phyloP scores from a whole-genome alignment of 2,329 filamentous ascomycete species.

The Periconia macrospinosa region DNA sequence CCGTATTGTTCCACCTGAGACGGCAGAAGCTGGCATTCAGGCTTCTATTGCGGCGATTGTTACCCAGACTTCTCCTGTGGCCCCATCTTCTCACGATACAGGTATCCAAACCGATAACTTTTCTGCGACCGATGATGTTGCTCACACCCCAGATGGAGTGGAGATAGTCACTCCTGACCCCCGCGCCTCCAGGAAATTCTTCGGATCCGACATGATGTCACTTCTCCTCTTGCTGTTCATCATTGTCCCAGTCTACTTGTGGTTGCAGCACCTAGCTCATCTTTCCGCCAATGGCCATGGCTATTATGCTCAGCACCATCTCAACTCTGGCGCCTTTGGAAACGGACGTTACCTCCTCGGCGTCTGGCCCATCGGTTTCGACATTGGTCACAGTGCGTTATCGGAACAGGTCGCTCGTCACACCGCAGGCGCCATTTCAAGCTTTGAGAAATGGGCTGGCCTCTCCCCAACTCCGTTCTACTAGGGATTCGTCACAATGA shows the following conservation, averaged over 20 bases:
- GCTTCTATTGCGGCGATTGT: neutral
- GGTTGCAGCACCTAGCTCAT: constrained; percentile 11
- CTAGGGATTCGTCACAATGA: constrained; percentile 52
- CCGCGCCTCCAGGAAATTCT: neutral
- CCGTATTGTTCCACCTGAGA: neutral
- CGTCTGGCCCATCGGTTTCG: constrained; percentile 18
- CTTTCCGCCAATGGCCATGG: constrained; percentile 14
- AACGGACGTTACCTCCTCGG: constrained; percentile 23
- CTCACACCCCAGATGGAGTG: constrained; percentile 4
- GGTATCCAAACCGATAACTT: constrained; percentile 5
- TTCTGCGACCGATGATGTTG: constrained; percentile 1
- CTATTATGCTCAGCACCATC: neutral
- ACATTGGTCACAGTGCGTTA: constrained; percentile 14
- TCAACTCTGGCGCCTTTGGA: constrained; percentile 15
- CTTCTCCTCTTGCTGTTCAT: constrained; percentile 7
- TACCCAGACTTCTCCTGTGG: neutral
- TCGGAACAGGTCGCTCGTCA: constrained; percentile 13
- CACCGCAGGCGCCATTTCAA: constrained; percentile 9
- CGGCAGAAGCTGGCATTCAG: neutral
- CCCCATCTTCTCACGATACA: no score
- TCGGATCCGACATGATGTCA: neutral
- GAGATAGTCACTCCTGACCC: constrained; percentile 2
- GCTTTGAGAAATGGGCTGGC: constrained; percentile 17
- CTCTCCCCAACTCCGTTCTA: constrained; percentile 11
- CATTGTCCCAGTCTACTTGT: constrained; percentile 7